These are phyloP conservation scores for Metarhizium humberi DNA, from an alignment of 2,329 filamentous ascomycete genomes.

Conservation along the genomic window DNA sequence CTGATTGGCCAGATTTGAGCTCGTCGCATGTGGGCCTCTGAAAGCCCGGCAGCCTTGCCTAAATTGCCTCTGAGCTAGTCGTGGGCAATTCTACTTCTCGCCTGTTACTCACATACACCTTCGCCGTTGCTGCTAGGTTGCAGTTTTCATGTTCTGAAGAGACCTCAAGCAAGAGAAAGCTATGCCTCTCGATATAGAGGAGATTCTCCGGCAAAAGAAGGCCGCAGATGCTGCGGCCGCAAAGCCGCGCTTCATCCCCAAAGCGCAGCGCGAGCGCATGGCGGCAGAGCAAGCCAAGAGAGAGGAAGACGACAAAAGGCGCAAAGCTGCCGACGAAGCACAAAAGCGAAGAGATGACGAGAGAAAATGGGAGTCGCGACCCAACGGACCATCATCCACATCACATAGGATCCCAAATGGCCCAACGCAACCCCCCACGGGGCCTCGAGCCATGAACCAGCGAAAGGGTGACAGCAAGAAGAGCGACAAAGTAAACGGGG, in stretches of 20 bases:
- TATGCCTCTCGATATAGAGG: slow-evolving; percentile 66
- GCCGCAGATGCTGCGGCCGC: slow-evolving; percentile 74
- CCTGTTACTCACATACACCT: neutral
- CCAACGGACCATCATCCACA: slow-evolving; percentile 12
- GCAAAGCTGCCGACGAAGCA: slow-evolving; percentile 44
- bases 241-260: slow-evolving; percentile 83
- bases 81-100: no score
- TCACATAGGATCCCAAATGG: slow-evolving; percentile 16
- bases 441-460: slow-evolving; percentile 54
- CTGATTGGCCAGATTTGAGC: slow-evolving; percentile 4
- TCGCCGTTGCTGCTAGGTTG: neutral
- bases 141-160: neutral
- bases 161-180: neutral
- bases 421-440: slow-evolving; percentile 48
- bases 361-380: slow-evolving; percentile 23
- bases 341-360: slow-evolving; percentile 64
- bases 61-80: neutral
- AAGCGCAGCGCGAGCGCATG: slow-evolving; percentile 70
- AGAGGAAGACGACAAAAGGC: slow-evolving; percentile 49
- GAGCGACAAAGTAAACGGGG: slow-evolving; percentile 24
- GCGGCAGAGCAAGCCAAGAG: slow-evolving; percentile 71
- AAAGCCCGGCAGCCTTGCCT: slow-evolving; percentile 8
- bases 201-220: slow-evolving; percentile 76
- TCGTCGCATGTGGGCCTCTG: neutral
- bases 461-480: slow-evolving; percentile 30